Evolutionary conservation across 2,329 filamentous ascomycete genomes (phyloP).

Genomic region (Claviceps sp.): DNA sequence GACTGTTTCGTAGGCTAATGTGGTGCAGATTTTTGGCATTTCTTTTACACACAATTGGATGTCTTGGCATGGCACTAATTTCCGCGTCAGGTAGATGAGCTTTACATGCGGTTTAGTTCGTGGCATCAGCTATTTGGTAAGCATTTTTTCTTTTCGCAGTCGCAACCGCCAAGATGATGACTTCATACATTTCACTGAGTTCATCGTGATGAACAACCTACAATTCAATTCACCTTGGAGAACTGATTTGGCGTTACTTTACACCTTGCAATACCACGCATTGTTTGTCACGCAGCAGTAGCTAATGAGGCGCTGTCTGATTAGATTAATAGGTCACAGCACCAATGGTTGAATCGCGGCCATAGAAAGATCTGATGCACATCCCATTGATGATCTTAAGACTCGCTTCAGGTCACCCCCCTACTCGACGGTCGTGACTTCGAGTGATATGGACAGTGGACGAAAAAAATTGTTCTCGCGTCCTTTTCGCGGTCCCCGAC

Average conservation of each 20-base stretch:
- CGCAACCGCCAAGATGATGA: conserved; percentile 33
- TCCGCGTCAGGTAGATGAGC: neutral
- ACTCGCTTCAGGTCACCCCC: no score
- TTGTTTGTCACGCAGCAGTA: neutral
- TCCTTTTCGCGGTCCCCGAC: no score
- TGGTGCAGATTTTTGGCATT: neutral
- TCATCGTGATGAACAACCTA: conserved; percentile 38
- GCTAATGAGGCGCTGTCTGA: neutral
- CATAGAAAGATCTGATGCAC: neutral
- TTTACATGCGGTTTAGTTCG: neutral
- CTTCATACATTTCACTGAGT: conserved; percentile 35
- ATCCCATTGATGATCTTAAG: no score
- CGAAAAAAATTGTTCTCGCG: no score
- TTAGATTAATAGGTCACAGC: neutral
- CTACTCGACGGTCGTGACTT: no score
- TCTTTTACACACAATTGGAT: no score
- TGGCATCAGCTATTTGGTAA: neutral
- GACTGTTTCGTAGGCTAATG: neutral
- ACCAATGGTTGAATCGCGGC: neutral
- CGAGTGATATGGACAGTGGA: no score
- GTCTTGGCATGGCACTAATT: conserved; percentile 3
- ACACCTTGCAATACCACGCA: neutral
- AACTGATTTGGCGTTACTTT: conserved; percentile 33
- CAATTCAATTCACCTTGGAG: conserved; percentile 42
- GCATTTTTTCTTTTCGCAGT: neutral